Conservation (phyloP, 345 rosid genomes). For the Triadica sebifera region DNA sequence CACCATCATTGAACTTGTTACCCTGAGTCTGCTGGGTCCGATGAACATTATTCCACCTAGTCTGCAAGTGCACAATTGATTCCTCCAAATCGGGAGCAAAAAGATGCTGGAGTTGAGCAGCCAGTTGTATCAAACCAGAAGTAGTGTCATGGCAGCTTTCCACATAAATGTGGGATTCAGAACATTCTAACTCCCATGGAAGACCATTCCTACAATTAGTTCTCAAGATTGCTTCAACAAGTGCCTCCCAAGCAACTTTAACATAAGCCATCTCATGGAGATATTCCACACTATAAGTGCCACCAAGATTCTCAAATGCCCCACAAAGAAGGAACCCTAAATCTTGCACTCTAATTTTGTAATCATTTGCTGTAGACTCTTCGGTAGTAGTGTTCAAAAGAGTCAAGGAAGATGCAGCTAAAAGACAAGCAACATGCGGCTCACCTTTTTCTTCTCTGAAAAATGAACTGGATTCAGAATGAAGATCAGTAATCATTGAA, state of each 20-base stretch:
- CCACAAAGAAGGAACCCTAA: slow-evolving; percentile 80
- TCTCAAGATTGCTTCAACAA: slow-evolving; percentile 62
- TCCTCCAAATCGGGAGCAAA: slow-evolving; percentile 93
- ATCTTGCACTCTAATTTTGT: slow-evolving; percentile 69
- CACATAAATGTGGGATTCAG: slow-evolving; percentile 57
- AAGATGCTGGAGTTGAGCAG: slow-evolving; percentile 72
- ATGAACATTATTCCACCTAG: slow-evolving; percentile 69
- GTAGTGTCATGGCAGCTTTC: slow-evolving; percentile 92
- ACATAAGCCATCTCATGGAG: slow-evolving; percentile 67
- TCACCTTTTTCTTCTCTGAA: slow-evolving; percentile 34
- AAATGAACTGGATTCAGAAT: slow-evolving; percentile 30
- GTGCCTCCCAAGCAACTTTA: slow-evolving; percentile 74
- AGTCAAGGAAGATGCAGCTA: slow-evolving; percentile 82
- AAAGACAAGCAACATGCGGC: slow-evolving; percentile 60
- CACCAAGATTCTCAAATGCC: slow-evolving; percentile 47
- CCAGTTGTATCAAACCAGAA: slow-evolving; percentile 66
- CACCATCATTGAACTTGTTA: slow-evolving; percentile 39
- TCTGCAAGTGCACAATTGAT: slow-evolving; percentile 77
- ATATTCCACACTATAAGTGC: slow-evolving; percentile 53
- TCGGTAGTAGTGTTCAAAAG: slow-evolving; percentile 44
- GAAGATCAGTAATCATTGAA: slow-evolving; percentile 17
- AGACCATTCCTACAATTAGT: slow-evolving; percentile 52
- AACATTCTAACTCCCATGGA: slow-evolving; percentile 78
- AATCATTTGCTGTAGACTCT: slow-evolving; percentile 46
- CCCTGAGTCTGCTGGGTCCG: slow-evolving; percentile 38